Base-by-base conservation (phyloP, 129 eudicot species). In the Flaveria linearis region DNA sequence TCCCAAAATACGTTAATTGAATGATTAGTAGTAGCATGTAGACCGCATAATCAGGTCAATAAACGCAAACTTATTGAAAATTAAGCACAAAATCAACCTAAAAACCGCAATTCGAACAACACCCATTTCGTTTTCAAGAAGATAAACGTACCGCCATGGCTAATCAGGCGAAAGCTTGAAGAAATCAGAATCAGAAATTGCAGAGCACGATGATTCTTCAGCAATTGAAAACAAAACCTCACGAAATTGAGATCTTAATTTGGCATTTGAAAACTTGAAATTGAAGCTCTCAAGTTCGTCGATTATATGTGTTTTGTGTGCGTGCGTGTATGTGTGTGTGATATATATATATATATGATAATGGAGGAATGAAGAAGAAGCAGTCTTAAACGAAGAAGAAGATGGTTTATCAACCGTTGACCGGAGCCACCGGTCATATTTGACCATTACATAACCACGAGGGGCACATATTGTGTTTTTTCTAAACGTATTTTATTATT, bases 351-450 rank as follows among this genome's bases (percentile, higher is more conserved):
- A 33, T 33, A 33, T 33, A 5, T 20, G 39, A 16, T 45, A 57
- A 47, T 41, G 56, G 66, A 42, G 74, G 72, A 56, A 79, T 75
- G 49, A 16, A 64, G 84, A 72, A 64, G 77, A 80, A 65, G 36
- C 56, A 12, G 84, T 73, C 82, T 71, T 61, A 43, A 68, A 68
- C 33, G 80, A 63, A 30, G 78, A 56, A 53, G 83, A 76, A 71
- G 69, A 71, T 68, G 85, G 86, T 71, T 84, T 68, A 84, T 72
- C 80, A 81, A 86, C 73, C 87, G 83, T 81, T 87, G 91, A 90
- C 96, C 71, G 86, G 90, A 73, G 89, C 87, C 87, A 86, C 86
- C 88, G 92, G 91, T 86, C 70, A 84, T 74, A 67, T 84, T 87
- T 90, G 96, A 90, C 92, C 41, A 36, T 36, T 36, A 36, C 41